Evolutionary conservation across 257 asterid species (phyloP), one percentile per base, ranked within the genome.

Genomic region (Solanum corneliomulleri): DNA sequence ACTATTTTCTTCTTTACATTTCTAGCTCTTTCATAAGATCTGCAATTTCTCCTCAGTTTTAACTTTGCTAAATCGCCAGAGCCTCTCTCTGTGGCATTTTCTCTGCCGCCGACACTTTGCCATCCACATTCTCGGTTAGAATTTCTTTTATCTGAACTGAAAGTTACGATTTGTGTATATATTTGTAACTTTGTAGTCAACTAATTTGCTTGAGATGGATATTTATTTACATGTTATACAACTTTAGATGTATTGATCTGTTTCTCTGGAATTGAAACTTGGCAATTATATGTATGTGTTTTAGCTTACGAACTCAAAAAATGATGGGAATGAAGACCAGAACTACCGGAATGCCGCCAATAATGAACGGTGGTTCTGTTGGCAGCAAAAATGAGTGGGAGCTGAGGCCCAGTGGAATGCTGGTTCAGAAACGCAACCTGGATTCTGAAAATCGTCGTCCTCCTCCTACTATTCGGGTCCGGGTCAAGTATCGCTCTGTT

Each of bases 401-500:
- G 90, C 81, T 92, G 89, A 88, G 94, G 85, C 94, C 94, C 3
- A 92, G 94, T 35, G 94, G 94, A 83, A 91, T 91, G 93, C 89
- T 91, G 88, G 93, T 91, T 27, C 93, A 91, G 88, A 91, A 88
- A 71, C 89, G 92, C 75, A 86, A 85, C 70, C 88, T 89, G 29
- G 92, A 92, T 84, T 69, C 82, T 81, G 94, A 89, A 27, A 84
- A 64, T 85, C 88, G 71, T 2, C 86, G 76, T 9, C 89, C 90
- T 72, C 88, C 93, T 13, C 94, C 93, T 44, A 86, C 90, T 5
- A 92, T 92, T 58, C 89, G 92, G 70, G 89, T 92, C 16, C 90
- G 93, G 88, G 94, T 92, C 87, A 90, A 92, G 70, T 89, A 89
- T 58, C 89, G 91, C 47, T 89, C 92, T 21, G 84, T 70, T 27